Evolutionary conservation across 1,284 basidiomycete genomes (phyloP), one percentile per base, ranked within the genome.

Genomic region (Chiua sp.): DNA sequence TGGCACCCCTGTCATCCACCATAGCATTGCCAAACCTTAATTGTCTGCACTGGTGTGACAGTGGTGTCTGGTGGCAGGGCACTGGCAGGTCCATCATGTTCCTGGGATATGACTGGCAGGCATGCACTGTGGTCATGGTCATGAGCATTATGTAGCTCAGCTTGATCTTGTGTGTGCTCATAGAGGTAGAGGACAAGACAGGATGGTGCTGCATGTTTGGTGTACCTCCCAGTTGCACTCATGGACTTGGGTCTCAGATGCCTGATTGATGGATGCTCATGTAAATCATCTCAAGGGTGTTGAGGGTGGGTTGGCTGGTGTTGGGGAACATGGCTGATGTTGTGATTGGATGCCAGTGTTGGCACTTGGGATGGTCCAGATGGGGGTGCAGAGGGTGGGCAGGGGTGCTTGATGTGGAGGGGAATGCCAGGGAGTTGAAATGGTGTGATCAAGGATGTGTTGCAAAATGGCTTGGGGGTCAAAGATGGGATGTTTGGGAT

Each of bases 31-130:
- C 0, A 96, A 98, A 67, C 87, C 0, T 84, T 98, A 63, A 82
- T 92, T 54, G 87, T 98, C 2, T 98, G 95, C 75, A 98, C 97
- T n/a, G n/a, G n/a, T n/a, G n/a, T n/a, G n/a, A n/a, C n/a, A n/a
- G n/a, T 0, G 97, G 96, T 0, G 96, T 98, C 0, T 96, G 96
- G 0, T 81, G 95, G 39, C 84, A 88, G 15, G n/a, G n/a, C n/a
- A n/a, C n/a, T n/a, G 97, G 97, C 1, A 91, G 91, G 66, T 84
- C 86, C n/a, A 93, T 97, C 26, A 82, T 84, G 52, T 77, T 98
- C 32, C 96, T 96, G 0, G 93, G 90, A 6, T 98, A 98, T 77
- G 87, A 92, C 65, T n/a, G n/a, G n/a, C 85, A 95, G 10, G 80
- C 82, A 2, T 81, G 93, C 55, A 96, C 94, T 2, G 77, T 97